Evolutionary conservation across 176 grass and related monocot species (phyloP).

Genomic region (Phyllostachys edulis): DNA sequence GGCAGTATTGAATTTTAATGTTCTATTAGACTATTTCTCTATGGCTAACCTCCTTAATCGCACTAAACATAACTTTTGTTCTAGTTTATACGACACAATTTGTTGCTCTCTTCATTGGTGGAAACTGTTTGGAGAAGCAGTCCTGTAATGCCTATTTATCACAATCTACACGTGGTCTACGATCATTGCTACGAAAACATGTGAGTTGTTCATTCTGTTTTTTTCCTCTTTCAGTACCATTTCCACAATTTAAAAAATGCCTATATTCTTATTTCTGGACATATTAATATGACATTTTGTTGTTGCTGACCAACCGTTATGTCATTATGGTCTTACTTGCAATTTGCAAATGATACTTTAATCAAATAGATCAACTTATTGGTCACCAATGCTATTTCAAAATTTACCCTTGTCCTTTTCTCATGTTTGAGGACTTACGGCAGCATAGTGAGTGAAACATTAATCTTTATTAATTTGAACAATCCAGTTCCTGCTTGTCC

Average conservation of each 20-base stretch:
- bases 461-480: background rate
- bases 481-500: background rate
- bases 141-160: conserved; percentile 84
- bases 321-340: conserved; percentile 1
- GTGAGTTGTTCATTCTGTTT: conserved; percentile 43
- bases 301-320: background rate
- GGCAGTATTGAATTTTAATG: background rate
- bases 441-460: background rate
- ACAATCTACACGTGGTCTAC: conserved; percentile 76
- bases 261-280: background rate
- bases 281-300: background rate
- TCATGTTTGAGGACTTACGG: background rate
- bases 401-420: background rate
- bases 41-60: conserved; percentile 16
- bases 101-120: conserved; percentile 77
- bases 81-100: conserved; percentile 87
- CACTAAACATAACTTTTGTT: conserved; percentile 23
- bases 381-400: background rate
- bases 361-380: background rate
- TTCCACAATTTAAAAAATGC: background rate
- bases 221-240: background rate
- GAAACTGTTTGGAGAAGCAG: conserved; percentile 44
- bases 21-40: background rate
- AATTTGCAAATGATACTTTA: background rate
- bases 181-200: conserved; percentile 80